Evolutionary conservation across 2,329 filamentous ascomycete genomes (phyloP), one percentile per base, ranked within the genome.

Genomic region (Neopestalotiopsis rosae): DNA sequence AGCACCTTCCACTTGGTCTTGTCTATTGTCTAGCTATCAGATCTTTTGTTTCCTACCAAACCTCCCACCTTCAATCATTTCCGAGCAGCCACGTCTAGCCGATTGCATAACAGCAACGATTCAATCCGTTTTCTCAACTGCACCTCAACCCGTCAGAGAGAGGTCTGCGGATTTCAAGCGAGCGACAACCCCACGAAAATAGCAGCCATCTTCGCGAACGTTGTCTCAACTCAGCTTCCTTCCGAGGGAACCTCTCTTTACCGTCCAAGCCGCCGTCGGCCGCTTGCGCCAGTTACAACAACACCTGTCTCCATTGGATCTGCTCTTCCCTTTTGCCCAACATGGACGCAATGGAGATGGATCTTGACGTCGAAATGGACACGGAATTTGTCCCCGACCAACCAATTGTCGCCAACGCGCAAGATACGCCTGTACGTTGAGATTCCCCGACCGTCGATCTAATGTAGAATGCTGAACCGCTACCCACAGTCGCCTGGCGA

Each of bases 301-400:
- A 17, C 17, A 38, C 34, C 34, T 38, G 34, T 52, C 3, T 3
- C 45, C n/a, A 24, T 17, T 9, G 20, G 45, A n/a, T 20, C 45
- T 20, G 9, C 20, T 14, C 32, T 38, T n/a, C 14, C 17, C 5
- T 40, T 3, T 5, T 17, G 28, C 28, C 59, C 72, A 72, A 66
- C 61, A 78, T 79, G 78, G 77, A 83, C 69, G 85, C 72, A 68
- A 90, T 93, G 90, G 91, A 94, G 79, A 90, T 93, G 90, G 91
- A 94, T 79, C 82, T 88, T 74, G 88, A 89, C 67, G 90, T 94
- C 68, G 91, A 93, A 72, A 92, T 94, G 90, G 91, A 90, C 74
- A 84, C 93, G 72, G 85, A 85, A 45, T 80, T 85, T 3, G 84
- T 87, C 42, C 84, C 81, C 38, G 81, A 84, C 49, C 79, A 79